Evolutionary conservation across 371 early-diverging fungal species (phyloP), one percentile per base, ranked within the genome.

Genomic region (Polyrhizophydium stewartii): DNA sequence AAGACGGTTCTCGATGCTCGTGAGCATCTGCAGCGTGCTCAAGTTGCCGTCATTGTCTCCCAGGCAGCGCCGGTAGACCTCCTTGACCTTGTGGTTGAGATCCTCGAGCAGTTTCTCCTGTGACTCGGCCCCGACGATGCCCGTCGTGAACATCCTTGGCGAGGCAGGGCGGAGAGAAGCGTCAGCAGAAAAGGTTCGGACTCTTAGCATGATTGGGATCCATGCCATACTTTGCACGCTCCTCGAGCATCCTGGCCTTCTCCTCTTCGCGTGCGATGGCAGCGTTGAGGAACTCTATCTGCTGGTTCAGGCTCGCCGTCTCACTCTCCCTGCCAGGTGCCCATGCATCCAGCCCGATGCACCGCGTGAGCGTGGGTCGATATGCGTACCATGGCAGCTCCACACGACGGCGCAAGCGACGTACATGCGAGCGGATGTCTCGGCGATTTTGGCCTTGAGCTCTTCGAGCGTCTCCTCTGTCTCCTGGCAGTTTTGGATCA

Each of bases 401-500:
- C 50, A 38, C 37, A 37, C 22, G 52, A 24, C 2, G 1, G 64
- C 33, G 7, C 19, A 24, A 9, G 38, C 50, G 25, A 55, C 67
- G 0, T 47, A 76, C 79, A 81, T 79, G 24, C 62, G 60, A 24
- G 60, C 64, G 56, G 72, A 72, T 13, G 79, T 75, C 55, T 77
- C 76, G 24, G 61, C 47, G 27, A 77, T 77, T 66, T 73, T 70
- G 22, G 60, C 63, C 56, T 64, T 73, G 31, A 81, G 59, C 56
- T 78, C 78, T 55, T 79, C 81, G 16, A 81, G 60, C 28, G 81
- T 72, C 56, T 79, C 81, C 53, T 81, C 81, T 19, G 78, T 76
- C 62, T 81, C 81, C 58, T 81, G 81, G 47, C 76, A 79, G 56
- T 74, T 79, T 51, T 81, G 81, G 38, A 81, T 81, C 50, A 81